Percentiles rank a stretch among this genome's conserved stretches.
These are phyloP conservation scores for Cryptococcus sp. DNA, from an alignment of 1,284 basidiomycete species.

Conservation along the genomic window DNA sequence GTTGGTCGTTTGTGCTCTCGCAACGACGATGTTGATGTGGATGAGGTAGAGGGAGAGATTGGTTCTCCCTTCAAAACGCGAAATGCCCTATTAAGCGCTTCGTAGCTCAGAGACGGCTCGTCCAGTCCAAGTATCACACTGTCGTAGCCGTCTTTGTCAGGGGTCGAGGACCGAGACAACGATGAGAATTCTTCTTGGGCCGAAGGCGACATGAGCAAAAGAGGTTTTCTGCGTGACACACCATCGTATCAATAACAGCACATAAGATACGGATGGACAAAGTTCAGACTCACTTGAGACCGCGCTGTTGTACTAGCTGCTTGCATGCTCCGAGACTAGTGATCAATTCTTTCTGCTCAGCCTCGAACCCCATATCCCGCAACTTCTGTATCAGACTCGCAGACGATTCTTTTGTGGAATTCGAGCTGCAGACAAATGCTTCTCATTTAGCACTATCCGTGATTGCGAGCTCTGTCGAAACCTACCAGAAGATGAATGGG, in stretches of 20 bases:
- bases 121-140: conserved; percentile 69
- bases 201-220: conserved; percentile 62
- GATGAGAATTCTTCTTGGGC: conserved; percentile 60
- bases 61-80: conserved; percentile 58
- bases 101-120: conserved; percentile 61
- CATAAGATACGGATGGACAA: background rate
- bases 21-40: background rate
- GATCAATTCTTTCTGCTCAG: conserved; percentile 58
- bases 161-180: conserved; percentile 12
- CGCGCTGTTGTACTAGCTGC: conserved; percentile 54
- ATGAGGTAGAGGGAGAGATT: conserved; percentile 14
- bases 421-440: conserved; percentile 43
- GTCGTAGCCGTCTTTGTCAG: conserved; percentile 55
- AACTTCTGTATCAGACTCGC: conserved; percentile 55
- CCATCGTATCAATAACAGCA: background rate
- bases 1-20: conserved; percentile 52
- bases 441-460: background rate
- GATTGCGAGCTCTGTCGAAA: conserved; percentile 29
- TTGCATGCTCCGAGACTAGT: conserved; percentile 66
- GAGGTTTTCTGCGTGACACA: conserved; percentile 57
- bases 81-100: conserved; percentile 64
- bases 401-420: conserved; percentile 60
- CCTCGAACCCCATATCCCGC: conserved; percentile 59
- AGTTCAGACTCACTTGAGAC: conserved; percentile 54
- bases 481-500: conserved; percentile 67